Conservation (phyloP, 306 rosid genomes). For the Carpinus viminea region DNA sequence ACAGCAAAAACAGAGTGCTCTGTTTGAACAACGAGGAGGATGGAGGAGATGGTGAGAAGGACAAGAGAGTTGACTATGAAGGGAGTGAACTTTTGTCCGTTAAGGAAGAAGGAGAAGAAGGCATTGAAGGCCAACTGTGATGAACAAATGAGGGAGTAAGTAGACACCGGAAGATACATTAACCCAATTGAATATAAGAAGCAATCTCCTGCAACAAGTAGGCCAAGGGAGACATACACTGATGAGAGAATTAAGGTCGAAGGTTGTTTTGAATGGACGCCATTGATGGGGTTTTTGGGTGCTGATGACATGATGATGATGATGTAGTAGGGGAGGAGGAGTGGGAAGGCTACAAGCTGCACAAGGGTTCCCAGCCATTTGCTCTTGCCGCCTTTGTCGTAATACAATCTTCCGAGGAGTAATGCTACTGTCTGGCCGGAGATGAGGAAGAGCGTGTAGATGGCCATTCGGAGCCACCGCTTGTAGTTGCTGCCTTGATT, state of each 20-base stretch:
- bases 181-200: slow-evolving; percentile 45
- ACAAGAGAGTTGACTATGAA: slow-evolving; percentile 49
- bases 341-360: slow-evolving; percentile 39
- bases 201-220: slow-evolving; percentile 34
- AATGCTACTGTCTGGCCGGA: slow-evolving; percentile 36
- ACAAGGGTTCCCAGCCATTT: slow-evolving; percentile 37
- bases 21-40: slow-evolving; percentile 40
- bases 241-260: slow-evolving; percentile 16
- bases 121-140: slow-evolving; percentile 61
- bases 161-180: slow-evolving; percentile 55
- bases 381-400: slow-evolving; percentile 40
- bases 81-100: slow-evolving; percentile 51
- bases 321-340: slow-evolving; percentile 35
- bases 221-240: slow-evolving; percentile 37
- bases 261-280: slow-evolving; percentile 19
- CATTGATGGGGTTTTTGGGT: slow-evolving; percentile 4
- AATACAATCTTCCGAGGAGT: slow-evolving; percentile 40
- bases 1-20: slow-evolving; percentile 2
- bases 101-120: slow-evolving; percentile 59
- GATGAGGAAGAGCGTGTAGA: slow-evolving; percentile 22
- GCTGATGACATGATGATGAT: neutral
- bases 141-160: slow-evolving; percentile 47
- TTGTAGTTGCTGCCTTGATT: neutral
- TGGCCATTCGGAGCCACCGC: slow-evolving; percentile 33
- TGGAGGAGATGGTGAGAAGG: slow-evolving; percentile 53